Conservation (phyloP, 257 asterid species). For the Jasminum sambac region DNA sequence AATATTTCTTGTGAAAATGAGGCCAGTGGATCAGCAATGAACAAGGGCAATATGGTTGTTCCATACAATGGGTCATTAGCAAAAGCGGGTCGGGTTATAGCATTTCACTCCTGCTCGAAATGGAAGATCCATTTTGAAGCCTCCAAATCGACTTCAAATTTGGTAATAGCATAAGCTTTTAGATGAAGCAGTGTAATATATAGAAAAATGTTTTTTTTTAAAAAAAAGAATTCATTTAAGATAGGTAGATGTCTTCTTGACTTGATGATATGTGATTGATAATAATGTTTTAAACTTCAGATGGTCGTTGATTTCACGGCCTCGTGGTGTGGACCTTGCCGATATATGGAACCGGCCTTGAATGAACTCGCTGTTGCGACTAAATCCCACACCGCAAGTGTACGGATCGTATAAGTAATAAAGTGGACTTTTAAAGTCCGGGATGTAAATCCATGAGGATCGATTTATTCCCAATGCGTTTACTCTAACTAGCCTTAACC, state of each 20-base stretch:
- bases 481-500: too few species aligned
- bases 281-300: constrained; percentile 29
- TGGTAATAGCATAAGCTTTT: constrained; percentile 33
- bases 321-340: constrained; percentile 76
- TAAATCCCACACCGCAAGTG: too few species aligned
- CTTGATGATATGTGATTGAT: background rate
- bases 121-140: constrained; percentile 68
- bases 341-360: constrained; percentile 48
- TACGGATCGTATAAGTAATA: too few species aligned
- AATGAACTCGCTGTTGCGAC: constrained; percentile 56
- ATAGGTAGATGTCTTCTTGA: background rate
- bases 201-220: too few species aligned
- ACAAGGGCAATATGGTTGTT: background rate
- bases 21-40: background rate
- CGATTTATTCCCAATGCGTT: too few species aligned
- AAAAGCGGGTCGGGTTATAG: constrained; percentile 44
- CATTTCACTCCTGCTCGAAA: constrained; percentile 49
- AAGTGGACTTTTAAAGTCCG: too few species aligned
- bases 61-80: background rate
- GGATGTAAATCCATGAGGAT: too few species aligned
- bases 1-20: too few species aligned
- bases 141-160: constrained; percentile 52
- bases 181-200: too few species aligned
- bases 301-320: constrained; percentile 74
- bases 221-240: too few species aligned